Percentiles rank a stretch among this genome's conserved stretches.
phyloP scores from a whole-genome alignment of 2,329 filamentous ascomycete genomes.

The Diaporthe sp. region DNA sequence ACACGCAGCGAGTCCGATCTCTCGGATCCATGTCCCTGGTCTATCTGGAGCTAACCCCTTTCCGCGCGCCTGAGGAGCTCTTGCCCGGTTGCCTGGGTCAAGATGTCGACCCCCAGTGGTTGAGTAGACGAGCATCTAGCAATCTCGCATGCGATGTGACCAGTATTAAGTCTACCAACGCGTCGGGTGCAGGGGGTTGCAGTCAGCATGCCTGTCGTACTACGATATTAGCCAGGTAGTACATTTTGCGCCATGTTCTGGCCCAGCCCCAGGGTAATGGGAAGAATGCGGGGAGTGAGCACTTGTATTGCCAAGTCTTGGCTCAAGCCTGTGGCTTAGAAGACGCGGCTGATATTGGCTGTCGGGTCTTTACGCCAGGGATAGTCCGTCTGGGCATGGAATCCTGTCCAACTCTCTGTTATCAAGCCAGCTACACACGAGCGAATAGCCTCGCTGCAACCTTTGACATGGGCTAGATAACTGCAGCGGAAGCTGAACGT shows the following conservation, averaged over 20 bases:
- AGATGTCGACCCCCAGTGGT: neutral
- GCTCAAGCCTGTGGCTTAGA: slow-evolving; percentile 17
- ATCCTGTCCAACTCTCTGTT: slow-evolving; percentile 22
- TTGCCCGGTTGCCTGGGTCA: neutral
- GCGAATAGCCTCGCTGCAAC: neutral
- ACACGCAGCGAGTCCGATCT: neutral
- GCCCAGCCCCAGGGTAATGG: slow-evolving; percentile 5
- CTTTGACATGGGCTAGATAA: neutral
- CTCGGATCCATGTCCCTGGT: slow-evolving; percentile 13
- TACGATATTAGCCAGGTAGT: neutral
- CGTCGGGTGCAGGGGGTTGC: slow-evolving; percentile 14
- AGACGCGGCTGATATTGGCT: slow-evolving; percentile 21
- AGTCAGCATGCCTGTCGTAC: neutral
- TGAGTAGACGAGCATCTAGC: neutral
- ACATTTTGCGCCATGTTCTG: slow-evolving; percentile 8
- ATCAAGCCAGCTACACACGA: slow-evolving; percentile 2
- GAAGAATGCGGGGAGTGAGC: slow-evolving; percentile 23
- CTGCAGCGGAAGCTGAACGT: neutral
- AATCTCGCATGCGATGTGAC: slow-evolving; percentile 22
- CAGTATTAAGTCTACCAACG: slow-evolving; percentile 6
- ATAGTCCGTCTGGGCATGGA: slow-evolving; percentile 17
- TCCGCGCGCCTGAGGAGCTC: neutral
- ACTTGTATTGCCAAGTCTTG: slow-evolving; percentile 23
- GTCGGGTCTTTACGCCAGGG: neutral
- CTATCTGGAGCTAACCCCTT: neutral